phyloP scores from a whole-genome alignment of 331 rosid species.

The Prunus yedoensis region DNA sequence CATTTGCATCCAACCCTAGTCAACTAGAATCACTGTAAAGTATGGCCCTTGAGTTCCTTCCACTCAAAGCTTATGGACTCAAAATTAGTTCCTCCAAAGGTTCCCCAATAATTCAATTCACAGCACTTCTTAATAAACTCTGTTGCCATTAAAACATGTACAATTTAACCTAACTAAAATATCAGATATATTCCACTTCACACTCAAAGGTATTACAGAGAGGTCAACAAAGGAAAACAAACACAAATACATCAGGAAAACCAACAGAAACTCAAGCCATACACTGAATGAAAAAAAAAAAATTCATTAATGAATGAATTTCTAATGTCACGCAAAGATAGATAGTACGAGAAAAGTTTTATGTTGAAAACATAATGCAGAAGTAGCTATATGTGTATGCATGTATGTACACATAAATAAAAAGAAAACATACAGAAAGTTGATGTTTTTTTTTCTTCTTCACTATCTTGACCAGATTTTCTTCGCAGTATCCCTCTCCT shows the following conservation, averaged over 20 bases:
- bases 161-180: no score
- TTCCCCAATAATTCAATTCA: no score
- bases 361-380: not conserved
- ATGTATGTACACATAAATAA: not conserved
- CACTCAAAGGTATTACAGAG: no score
- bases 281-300: not conserved
- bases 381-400: not conserved
- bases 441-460: not conserved
- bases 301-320: not conserved
- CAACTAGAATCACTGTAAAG: no score
- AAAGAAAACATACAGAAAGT: constrained; percentile 3
- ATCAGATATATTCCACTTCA: no score
- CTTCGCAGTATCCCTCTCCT: constrained; percentile 69
- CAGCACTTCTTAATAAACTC: no score
- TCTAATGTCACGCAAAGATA: not conserved
- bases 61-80: no score
- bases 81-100: no score
- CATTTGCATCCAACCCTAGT: no score
- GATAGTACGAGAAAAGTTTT: not conserved
- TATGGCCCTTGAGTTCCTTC: no score
- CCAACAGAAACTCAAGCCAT: not conserved
- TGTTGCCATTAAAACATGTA: no score
- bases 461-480: constrained; percentile 72
- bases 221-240: no score
- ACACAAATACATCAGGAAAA: not conserved